phyloP scores from a whole-genome alignment of 441 rosid genomes.

The Adansonia rubrostipa region DNA sequence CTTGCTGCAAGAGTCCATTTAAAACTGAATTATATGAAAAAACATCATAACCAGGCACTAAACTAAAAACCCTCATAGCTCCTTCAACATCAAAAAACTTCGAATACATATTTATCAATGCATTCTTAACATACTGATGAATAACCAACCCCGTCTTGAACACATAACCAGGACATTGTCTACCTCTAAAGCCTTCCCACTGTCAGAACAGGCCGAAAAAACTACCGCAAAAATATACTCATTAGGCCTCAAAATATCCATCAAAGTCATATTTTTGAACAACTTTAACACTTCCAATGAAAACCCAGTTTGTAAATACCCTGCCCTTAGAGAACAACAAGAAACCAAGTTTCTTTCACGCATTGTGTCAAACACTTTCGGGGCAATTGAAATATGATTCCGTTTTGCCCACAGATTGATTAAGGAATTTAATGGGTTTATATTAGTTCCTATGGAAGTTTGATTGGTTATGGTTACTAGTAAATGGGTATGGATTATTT shows the following conservation, averaged over 20 bases:
- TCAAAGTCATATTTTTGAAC: slow-evolving; percentile 55
- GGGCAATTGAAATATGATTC: slow-evolving; percentile 54
- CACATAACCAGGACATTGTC: slow-evolving; percentile 62
- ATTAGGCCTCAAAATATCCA: slow-evolving; percentile 48
- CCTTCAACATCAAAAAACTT: slow-evolving; percentile 48
- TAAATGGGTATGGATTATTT: slow-evolving; percentile 63
- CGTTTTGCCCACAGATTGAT: slow-evolving; percentile 60
- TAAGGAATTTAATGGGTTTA: slow-evolving; percentile 49
- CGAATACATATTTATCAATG: slow-evolving; percentile 59
- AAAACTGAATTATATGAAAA: slow-evolving; percentile 59
- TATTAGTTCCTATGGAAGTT: slow-evolving; percentile 22
- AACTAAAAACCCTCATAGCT: slow-evolving; percentile 47
- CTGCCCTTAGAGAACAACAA: slow-evolving; percentile 65
- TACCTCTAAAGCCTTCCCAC: slow-evolving; percentile 49
- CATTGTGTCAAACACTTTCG: slow-evolving; percentile 70
- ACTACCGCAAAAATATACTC: slow-evolving; percentile 63
- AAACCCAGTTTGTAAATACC: slow-evolving; percentile 58
- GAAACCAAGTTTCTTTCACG: slow-evolving; percentile 65
- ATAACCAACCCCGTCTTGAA: slow-evolving; percentile 60
- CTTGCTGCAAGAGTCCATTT: slow-evolving; percentile 59
- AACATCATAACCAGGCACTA: slow-evolving; percentile 49
- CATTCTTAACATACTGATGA: slow-evolving; percentile 64
- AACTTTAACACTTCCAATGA: slow-evolving; percentile 55
- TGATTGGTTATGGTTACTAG: slow-evolving; percentile 38
- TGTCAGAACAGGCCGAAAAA: slow-evolving; percentile 55